Base-by-base conservation (phyloP, 176 grass and related monocot genomes). In the Ampelocalamus luodianensis region DNA sequence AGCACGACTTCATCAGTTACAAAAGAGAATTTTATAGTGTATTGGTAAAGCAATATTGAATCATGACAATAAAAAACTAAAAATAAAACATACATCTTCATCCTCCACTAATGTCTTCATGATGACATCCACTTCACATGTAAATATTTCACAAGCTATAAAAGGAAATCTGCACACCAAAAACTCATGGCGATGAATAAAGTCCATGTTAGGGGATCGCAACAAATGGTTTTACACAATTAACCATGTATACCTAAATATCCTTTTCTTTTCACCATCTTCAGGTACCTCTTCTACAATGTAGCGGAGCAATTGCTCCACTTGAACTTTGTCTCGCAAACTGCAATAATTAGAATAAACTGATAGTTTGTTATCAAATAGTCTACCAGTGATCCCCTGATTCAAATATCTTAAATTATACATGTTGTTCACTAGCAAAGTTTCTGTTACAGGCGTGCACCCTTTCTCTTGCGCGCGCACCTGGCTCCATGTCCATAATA, bases 91-190 rank as follows among this genome's bases (percentile, higher is more conserved):
- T 87, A 93, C 96, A 85, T 96, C 88, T 92, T 87, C 90, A 90
- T 94, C 93, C 80, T 99, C 96, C 72, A 96, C 93, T 78, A 99
- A 91, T 65, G 96, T 90, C 88, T 92, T 95, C 89, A 99, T 74
- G 78, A 99, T 92, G 64, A 94, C 94, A 85, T 99, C 96, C 82
- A 99, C 91, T 83, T 99, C 96, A 72, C 96, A 99, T 55, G 88
- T 99, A 80, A 99, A 96, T 92, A 99, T 92, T 89, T 99, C 96
- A 86, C 96, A 99, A 68, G 96, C 96, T 88, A 99, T 92, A 84
- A 99, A 99, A 34, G 96, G 96, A 92, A 99, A 99, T 87, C 96
- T 99, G 87, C 67, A 87, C 67, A 46, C 39, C 7, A 51, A 23
- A 51, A 69, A 82, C 59, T 55, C 68, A 76, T 77, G 62, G 36